These are phyloP conservation scores for Aspergillus sp. DNA, from an alignment of 2,329 filamentous ascomycete species.

Conservation along the genomic window DNA sequence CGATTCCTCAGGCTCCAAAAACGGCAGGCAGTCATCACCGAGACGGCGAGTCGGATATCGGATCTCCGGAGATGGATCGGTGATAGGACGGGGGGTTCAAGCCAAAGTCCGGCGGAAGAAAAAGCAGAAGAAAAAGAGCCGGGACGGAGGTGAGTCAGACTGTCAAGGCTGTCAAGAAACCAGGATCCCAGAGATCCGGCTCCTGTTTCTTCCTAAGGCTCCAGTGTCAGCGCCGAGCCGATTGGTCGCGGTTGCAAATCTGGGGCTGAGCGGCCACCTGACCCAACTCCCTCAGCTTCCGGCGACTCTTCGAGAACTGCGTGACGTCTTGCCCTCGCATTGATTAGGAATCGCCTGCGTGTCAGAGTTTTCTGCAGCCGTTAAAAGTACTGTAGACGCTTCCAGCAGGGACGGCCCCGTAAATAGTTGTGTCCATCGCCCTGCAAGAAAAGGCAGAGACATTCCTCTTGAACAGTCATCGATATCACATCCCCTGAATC, in stretches of 20 bases:
- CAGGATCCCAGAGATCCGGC: conserved; percentile 13
- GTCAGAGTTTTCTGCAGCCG: not conserved
- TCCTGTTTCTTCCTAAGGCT: conserved; percentile 19
- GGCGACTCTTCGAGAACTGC: conserved; percentile 10
- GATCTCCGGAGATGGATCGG: conserved; percentile 7
- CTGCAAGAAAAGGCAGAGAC: not conserved
- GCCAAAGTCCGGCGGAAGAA: conserved; percentile 12
- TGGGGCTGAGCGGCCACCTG: conserved; percentile 18
- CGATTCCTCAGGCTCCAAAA: conserved; percentile 3
- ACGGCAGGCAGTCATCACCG: conserved; percentile 12
- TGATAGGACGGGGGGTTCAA: not conserved
- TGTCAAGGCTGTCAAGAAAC: conserved; percentile 4
- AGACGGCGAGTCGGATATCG: conserved; percentile 12
- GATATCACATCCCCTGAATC: conserved; percentile 5
- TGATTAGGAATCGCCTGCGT: conserved; percentile 3
- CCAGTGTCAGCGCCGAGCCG: conserved; percentile 13
- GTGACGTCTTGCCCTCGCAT: conserved; percentile 6
- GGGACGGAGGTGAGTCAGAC: conserved; percentile 11
- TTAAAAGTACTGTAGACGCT: not conserved
- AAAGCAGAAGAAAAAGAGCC: conserved; percentile 14
- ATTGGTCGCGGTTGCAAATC: conserved; percentile 16
- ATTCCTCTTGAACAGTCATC: not conserved
- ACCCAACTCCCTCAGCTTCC: conserved; percentile 7
- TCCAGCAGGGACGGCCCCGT: not conserved
- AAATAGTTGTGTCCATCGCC: not conserved